Conservation (phyloP, 2,329 filamentous ascomycete genomes). For the Westerdykella ornata region DNA sequence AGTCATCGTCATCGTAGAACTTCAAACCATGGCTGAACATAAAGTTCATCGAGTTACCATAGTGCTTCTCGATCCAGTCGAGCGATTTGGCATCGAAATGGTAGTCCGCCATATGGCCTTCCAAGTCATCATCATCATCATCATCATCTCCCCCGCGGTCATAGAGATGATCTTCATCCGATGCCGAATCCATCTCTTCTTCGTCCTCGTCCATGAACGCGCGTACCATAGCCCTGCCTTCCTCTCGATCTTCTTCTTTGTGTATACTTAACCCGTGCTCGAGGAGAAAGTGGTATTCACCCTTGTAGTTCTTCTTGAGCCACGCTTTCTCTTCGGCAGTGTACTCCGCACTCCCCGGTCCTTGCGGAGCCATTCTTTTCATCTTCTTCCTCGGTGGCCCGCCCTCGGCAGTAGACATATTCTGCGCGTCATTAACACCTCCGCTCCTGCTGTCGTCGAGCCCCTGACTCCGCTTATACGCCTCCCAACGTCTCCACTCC, state of each 20-base stretch:
- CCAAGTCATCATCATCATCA: constrained; percentile 4
- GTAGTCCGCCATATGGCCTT: constrained; percentile 9
- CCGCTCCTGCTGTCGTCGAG: neutral
- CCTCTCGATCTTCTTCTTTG: constrained; percentile 36
- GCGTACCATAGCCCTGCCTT: constrained; percentile 29
- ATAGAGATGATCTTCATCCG: neutral
- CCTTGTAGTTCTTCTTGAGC: constrained; percentile 29
- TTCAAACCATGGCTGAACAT: constrained; percentile 11
- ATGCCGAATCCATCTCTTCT: neutral
- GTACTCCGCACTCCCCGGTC: constrained; percentile 1
- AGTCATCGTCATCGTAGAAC: constrained; percentile 12
- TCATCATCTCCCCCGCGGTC: neutral
- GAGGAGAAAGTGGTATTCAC: constrained; percentile 33
- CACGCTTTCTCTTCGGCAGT: constrained; percentile 29
- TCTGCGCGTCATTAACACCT: neutral
- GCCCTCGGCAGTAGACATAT: neutral
- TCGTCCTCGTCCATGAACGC: constrained; percentile 18
- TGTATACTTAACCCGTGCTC: constrained; percentile 29
- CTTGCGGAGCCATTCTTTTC: too few species aligned
- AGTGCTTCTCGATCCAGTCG: constrained; percentile 9
- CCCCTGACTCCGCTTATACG: neutral
- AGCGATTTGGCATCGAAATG: constrained; percentile 6
- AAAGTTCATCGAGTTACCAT: constrained; percentile 10
- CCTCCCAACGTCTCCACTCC: neutral
- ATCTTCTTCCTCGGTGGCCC: too few species aligned